Percentiles rank a stretch among this genome's conserved stretches.
phyloP scores from a whole-genome alignment of 345 rosid genomes.

The Salix dunnii region DNA sequence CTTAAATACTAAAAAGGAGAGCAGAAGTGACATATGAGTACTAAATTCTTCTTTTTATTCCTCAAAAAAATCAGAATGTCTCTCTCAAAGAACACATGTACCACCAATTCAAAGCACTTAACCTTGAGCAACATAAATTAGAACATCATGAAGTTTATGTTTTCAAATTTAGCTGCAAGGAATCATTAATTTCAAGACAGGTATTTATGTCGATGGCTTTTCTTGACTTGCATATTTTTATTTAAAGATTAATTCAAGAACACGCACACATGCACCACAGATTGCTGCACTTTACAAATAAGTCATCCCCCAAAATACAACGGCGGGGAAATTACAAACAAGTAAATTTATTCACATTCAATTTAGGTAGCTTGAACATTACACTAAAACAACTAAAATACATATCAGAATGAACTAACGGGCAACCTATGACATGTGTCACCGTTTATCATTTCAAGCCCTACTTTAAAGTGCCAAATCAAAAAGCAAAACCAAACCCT shows the following conservation, averaged over 20 bases:
- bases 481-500: not conserved
- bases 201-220: not conserved
- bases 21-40: not conserved
- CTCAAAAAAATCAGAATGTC: not conserved
- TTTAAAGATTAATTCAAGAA: not conserved
- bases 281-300: not conserved
- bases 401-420: not conserved
- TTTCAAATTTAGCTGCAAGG: not conserved
- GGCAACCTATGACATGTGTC: not conserved
- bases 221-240: not conserved
- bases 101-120: not conserved
- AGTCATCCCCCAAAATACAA: not conserved
- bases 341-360: not conserved
- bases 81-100: not conserved
- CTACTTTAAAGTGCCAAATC: not conserved
- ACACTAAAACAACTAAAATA: not conserved
- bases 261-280: not conserved
- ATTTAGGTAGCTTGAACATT: slow-evolving; percentile 1
- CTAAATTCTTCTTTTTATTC: not conserved
- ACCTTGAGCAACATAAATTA: not conserved
- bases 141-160: not conserved
- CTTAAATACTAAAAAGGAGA: not conserved
- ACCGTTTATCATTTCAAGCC: not conserved
- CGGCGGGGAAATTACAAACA: not conserved
- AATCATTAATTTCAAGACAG: not conserved